Conservation (phyloP, 768 basidiomycete species). For the Amanita jacksonii region DNA sequence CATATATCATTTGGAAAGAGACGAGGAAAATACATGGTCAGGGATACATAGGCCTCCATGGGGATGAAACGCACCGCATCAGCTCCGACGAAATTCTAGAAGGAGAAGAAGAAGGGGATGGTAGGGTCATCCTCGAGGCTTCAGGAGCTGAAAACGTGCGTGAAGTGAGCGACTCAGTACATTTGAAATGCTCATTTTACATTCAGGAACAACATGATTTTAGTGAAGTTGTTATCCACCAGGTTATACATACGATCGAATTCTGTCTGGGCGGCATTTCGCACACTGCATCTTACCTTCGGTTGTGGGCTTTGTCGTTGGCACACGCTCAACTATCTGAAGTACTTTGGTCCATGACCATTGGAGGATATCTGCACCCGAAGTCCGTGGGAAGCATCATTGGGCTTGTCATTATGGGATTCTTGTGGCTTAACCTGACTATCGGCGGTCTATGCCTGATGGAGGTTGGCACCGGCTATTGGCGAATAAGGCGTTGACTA, state of each 20-base stretch:
- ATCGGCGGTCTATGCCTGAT: conserved; percentile 81
- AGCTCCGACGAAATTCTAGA: conserved; percentile 56
- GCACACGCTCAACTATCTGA: conserved; percentile 97
- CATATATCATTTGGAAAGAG: conserved; percentile 87
- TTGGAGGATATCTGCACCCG: conserved; percentile 53
- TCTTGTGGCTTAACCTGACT: conserved; percentile 75
- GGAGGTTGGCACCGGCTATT: conserved; percentile 59
- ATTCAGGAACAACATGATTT: conserved; percentile 80
- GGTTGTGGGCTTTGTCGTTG: conserved; percentile 95
- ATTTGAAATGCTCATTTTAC: neutral
- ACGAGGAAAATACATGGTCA: conserved; percentile 73
- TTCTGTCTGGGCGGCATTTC: conserved; percentile 99
- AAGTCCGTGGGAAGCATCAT: conserved; percentile 36
- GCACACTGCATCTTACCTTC: conserved; percentile 88
- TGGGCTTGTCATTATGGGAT: conserved; percentile 41
- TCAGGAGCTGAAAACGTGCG: conserved; percentile 49
- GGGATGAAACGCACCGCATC: conserved; percentile 43
- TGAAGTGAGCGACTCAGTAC: conserved; percentile 4
- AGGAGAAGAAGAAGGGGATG: conserved; percentile 77
- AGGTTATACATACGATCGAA: conserved; percentile 98
- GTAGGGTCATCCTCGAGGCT: conserved; percentile 63
- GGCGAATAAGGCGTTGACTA: conserved; percentile 7
- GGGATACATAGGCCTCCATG: conserved; percentile 69
- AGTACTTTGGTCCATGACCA: conserved; percentile 85
- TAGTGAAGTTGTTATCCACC: conserved; percentile 91